A percentile compares a stretch with the other conserved stretches of the same genome.
These are phyloP conservation scores for Plicaturopsis crispa DNA, from an alignment of 768 basidiomycete species.

Conservation along the genomic window DNA sequence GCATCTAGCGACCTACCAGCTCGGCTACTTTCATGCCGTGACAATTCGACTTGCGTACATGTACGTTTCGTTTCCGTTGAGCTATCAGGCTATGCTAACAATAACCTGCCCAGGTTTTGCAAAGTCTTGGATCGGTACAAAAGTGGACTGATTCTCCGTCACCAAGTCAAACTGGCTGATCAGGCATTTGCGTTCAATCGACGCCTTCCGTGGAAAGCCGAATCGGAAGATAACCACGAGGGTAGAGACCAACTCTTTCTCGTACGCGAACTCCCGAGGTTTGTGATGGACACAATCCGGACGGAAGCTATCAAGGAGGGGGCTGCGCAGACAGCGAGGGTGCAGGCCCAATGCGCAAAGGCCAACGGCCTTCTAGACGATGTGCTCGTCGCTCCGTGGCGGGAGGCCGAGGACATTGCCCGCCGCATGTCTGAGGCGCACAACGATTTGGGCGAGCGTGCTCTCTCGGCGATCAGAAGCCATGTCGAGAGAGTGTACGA, in stretches of 20 bases:
- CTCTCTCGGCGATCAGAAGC: slow-evolving; percentile 26
- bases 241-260: slow-evolving; percentile 8
- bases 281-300: slow-evolving; percentile 24
- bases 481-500: slow-evolving; percentile 31
- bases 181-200: slow-evolving; percentile 13
- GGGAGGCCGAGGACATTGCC: slow-evolving; percentile 19
- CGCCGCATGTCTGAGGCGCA: slow-evolving; percentile 9
- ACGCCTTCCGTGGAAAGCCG: slow-evolving; percentile 13
- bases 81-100: not conserved
- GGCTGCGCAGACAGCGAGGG: slow-evolving; percentile 2
- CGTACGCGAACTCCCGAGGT: slow-evolving; percentile 6
- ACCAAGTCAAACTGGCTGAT: slow-evolving; percentile 23
- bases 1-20: slow-evolving; percentile 38
- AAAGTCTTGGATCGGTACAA: slow-evolving; percentile 55
- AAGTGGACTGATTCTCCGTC: slow-evolving; percentile 41
- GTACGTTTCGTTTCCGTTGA: slow-evolving; percentile 32
- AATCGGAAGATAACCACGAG: not conserved
- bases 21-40: slow-evolving; percentile 41
- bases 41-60: slow-evolving; percentile 51
- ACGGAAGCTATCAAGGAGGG: slow-evolving; percentile 4
- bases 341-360: not conserved
- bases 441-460: slow-evolving; percentile 17
- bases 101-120: slow-evolving; percentile 31
- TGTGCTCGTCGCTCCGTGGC: slow-evolving; percentile 28
- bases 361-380: slow-evolving; percentile 9